Evolutionary conservation across 1,139 yeast species (phyloP), one percentile per base, ranked within the genome.

Genomic region (Hansenula sp.): DNA sequence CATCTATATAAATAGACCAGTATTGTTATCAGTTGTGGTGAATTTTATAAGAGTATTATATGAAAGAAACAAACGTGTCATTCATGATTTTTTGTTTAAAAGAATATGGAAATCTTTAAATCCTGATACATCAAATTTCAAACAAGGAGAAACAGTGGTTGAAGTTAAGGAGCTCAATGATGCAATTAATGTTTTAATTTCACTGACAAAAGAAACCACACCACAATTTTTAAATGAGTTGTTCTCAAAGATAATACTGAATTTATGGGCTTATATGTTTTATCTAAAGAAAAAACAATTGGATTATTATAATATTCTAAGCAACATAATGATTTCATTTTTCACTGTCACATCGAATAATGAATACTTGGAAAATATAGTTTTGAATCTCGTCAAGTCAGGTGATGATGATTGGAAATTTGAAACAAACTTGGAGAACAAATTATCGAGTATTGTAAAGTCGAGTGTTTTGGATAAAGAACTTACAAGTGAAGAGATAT

Each of bases 251-350:
- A 41, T 53, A 11, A 35, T 44, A 6, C 18, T 29, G 46, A 71
- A 34, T 57, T 72, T 87, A 18, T 88, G 96, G 95, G 66, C 75
- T 1, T 79, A 82, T 52, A 64, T 71, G 30, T 60, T 75, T 26
- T 83, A 74, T 54, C 64, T 80, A 38, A 65, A 64, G 34, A 62
- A 61, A 57, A 68, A 65, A 10, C 59, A 47, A 37, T 41, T 38
- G 37, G 53, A 53, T 1, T 65, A 64, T 41, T 53, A 50, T 20
- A 73, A 67, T n/a, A 69, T 81, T 1, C 59, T 77, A 0, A 49
- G 65, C 22, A 74, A 72, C 25, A 61, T 80, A 2, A 45, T 82
- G 19, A 69, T 73, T 7, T 65, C 81, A 4, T 72, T 69, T 40
- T 69, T 76, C 47, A 65, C 73, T 1, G 55, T 71, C 25, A 63